phyloP scores from a whole-genome alignment of 2,329 filamentous ascomycete species.

The Aspergillus chevalieri region DNA sequence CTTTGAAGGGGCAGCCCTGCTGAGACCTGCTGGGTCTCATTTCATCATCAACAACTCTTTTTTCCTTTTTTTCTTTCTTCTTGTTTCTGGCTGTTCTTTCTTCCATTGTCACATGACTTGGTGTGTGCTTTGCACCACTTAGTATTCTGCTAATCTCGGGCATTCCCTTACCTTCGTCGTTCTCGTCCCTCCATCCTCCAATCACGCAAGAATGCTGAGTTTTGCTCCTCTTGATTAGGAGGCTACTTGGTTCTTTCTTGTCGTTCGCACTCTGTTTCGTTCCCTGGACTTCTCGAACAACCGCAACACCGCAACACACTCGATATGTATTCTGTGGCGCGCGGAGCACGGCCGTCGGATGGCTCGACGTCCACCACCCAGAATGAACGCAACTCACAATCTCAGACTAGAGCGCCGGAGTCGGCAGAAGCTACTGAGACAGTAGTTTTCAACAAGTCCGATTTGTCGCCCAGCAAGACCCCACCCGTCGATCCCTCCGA shows the following conservation, averaged over 20 bases:
- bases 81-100: neutral
- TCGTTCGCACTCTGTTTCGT: neutral
- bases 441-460: slow-evolving; percentile 23
- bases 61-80: neutral
- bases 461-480: slow-evolving; percentile 10
- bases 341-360: slow-evolving; percentile 23
- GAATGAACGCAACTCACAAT: slow-evolving; percentile 6
- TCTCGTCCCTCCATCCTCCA: neutral
- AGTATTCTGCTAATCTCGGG: neutral
- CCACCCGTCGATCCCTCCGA: slow-evolving; percentile 9
- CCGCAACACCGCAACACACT: slow-evolving; percentile 1
- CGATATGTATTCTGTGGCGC: slow-evolving; percentile 27
- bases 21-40: neutral
- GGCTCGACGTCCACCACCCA: slow-evolving; percentile 13
- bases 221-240: neutral
- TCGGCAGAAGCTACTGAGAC: slow-evolving; percentile 23
- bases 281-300: neutral
- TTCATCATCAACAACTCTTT: neutral
- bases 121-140: neutral
- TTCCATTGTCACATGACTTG: neutral
- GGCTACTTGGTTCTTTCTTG: neutral
- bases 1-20: neutral
- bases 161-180: neutral
- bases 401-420: slow-evolving; percentile 7
- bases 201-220: neutral